phyloP scores from a whole-genome alignment of 2,329 filamentous ascomycete genomes.

The Paramyrothecium roridum region DNA sequence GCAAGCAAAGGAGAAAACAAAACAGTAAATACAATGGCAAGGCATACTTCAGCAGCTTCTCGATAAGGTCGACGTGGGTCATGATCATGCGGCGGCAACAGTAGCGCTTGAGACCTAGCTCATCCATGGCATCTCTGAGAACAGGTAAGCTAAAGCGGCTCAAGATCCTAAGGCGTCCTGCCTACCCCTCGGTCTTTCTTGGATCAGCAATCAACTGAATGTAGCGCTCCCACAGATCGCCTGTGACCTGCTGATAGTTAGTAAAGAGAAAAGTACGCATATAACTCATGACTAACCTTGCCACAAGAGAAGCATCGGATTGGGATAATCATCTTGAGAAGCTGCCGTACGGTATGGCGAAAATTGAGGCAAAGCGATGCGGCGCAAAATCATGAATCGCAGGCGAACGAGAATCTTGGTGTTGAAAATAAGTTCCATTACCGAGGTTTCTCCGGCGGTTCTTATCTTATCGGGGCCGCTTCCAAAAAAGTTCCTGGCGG shows the following conservation, averaged over 20 bases:
- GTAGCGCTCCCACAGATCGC: slow-evolving; percentile 96
- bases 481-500: slow-evolving; percentile 35
- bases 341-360: slow-evolving; percentile 5
- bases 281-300: slow-evolving; percentile 64
- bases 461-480: slow-evolving; percentile 35
- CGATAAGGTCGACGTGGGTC: slow-evolving; percentile 98
- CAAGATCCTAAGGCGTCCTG: background rate
- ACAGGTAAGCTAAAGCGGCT: slow-evolving; percentile 17
- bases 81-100: slow-evolving; percentile 99
- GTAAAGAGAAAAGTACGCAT: slow-evolving; percentile 12
- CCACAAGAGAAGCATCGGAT: slow-evolving; percentile 98
- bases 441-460: slow-evolving; percentile 25
- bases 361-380: background rate
- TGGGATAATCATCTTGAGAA: slow-evolving; percentile 87
- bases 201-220: slow-evolving; percentile 78
- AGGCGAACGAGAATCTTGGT: slow-evolving; percentile 1
- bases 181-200: slow-evolving; percentile 70
- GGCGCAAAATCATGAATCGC: background rate
- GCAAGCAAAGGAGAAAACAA: slow-evolving; percentile 7
- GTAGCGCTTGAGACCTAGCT: slow-evolving; percentile 89
- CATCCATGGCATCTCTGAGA: slow-evolving; percentile 87
- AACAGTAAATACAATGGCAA: background rate
- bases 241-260: slow-evolving; percentile 70
- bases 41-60: slow-evolving; percentile 89
- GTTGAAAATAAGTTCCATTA: slow-evolving; percentile 20